Base-by-base conservation (phyloP, 2,329 filamentous ascomycete species). In the Colletotrichum sp. region DNA sequence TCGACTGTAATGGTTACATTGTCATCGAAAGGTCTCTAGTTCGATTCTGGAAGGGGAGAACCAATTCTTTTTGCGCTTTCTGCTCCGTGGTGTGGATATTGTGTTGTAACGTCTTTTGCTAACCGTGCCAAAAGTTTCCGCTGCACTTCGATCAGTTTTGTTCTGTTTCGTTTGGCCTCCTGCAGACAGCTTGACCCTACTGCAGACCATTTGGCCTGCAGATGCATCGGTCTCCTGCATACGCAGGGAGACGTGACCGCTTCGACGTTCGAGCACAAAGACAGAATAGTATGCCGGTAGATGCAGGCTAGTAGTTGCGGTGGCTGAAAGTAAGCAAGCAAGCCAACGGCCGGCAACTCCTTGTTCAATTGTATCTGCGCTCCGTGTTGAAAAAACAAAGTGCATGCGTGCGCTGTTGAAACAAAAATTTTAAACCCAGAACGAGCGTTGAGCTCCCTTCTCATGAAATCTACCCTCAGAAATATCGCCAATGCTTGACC, bases 61-160 rank as follows among this genome's bases (percentile, higher is more conserved):
- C 16, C 61, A 9, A 21, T 58, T 56, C 28, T 32, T 73, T 61
- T 73, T 69, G 21, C 86, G 85, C 7, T 38, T n/a, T 14, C 30
- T 28, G 16, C 18, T 16, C 10, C 10, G 18, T 48, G 58, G 7
- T 9, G 28, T 16, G 55, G 43, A 52, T 4, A 52, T 13, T 21
- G n/a, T 12, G 10, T 52, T 21, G n/a, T 21, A 24, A 21, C 43
- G 7, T 24, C 34, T 28, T 30, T 73, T 32, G 21, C 12, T n/a
- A 21, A 52, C 43, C 12, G 43, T 52, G n/a, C n/a, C 6, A 52
- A 4, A 52, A 21, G 43, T 52, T 52, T 34, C 43, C 18, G 36
- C 48, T 21, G 62, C 59, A 48, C 30, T 4, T 34, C 16, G 24
- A 71, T 36, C 38, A 36, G 67, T 21, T 14, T 61, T 61, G 72